Base-by-base conservation (phyloP, 495 filamentous ascomycete species). In the Neurospora sp. region DNA sequence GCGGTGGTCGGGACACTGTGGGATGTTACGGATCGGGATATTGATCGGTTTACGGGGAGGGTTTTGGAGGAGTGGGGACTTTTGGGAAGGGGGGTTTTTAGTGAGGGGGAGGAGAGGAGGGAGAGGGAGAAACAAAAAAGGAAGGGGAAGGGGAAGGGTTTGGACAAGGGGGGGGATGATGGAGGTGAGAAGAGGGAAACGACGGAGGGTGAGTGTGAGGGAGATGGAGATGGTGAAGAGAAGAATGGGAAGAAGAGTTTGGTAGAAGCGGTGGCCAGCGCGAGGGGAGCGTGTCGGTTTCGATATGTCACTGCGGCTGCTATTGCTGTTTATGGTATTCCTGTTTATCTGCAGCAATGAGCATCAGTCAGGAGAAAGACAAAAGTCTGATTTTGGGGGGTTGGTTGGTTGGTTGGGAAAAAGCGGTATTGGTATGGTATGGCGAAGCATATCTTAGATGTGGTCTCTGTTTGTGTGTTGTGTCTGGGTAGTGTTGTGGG, bases 1-100 rank as follows among this genome's bases (percentile, higher is more conserved):
- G 93, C 94, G 10, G 85, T 98, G 20, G 89, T 98, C 0, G 95
- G 92, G 27, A 97, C 92, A 5, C 84, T 99, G 42, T 99, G 96
- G 96, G 96, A 99, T 81, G 96, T 99, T 27, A 99, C 96, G 14
- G 96, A 99, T 76, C 91, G 91, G 75, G 96, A 99, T 79, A 96
- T 97, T 76, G 96, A 99, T 84, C 90, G 94, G 42, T 97, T 98
- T 79, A 90, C 93, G 0, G 88, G 88, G 31, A 83, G 87, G 18
- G 83, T 91, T 3, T 90, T 97, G 69, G 91, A 94, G 78, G 87
- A 89, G 71, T 99, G 96, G 96, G 96, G 96, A 16, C 78, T 99
- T 3, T 82, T 93, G 38, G 76, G 76, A 0, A 22, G 68, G 12
- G 84, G 83, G 27, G 77, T 75, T 0, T 82, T 84, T 35, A 78